These are phyloP conservation scores for Scleromitrula shiraiana DNA, from an alignment of 2,329 filamentous ascomycete species.

Conservation along the genomic window DNA sequence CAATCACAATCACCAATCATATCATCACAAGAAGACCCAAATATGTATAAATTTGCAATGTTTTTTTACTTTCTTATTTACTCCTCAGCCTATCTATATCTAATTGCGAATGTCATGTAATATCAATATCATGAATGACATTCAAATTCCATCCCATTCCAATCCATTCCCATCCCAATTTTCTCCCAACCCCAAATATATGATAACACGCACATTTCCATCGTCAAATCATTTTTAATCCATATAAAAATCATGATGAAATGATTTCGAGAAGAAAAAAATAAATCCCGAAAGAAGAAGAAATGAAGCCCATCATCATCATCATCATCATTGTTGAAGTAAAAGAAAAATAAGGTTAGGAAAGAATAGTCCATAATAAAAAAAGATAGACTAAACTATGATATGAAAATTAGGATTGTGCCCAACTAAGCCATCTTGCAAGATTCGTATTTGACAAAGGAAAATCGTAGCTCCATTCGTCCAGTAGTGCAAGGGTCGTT, in stretches of 20 bases:
- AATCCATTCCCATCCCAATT: neutral
- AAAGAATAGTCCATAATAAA: neutral
- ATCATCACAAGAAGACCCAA: too few relatives aligned
- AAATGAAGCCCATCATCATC: neutral
- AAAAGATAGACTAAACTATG: neutral
- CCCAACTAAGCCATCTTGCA: conserved; percentile 8
- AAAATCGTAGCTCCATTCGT: conserved; percentile 3
- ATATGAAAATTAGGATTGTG: neutral
- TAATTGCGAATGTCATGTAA: conserved; percentile 6
- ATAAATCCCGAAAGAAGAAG: neutral
- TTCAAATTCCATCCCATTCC: too few relatives aligned
- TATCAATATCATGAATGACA: too few relatives aligned
- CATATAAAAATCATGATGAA: neutral
- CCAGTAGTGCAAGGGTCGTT: conserved; percentile 5
- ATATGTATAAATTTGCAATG: conserved; percentile 12
- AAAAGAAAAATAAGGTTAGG: too few relatives aligned
- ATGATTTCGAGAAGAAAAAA: neutral
- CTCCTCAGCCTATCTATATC: conserved; percentile 6
- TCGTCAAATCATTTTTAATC: too few relatives aligned
- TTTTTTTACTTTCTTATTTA: conserved; percentile 11
- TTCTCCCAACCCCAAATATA: neutral
- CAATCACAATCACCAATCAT: neutral
- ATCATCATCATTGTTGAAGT: too few relatives aligned
- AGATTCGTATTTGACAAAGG: neutral
- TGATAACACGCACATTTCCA: too few relatives aligned